Base-by-base conservation (phyloP, 2,329 filamentous ascomycete species). In the Aspergillus melleus region DNA sequence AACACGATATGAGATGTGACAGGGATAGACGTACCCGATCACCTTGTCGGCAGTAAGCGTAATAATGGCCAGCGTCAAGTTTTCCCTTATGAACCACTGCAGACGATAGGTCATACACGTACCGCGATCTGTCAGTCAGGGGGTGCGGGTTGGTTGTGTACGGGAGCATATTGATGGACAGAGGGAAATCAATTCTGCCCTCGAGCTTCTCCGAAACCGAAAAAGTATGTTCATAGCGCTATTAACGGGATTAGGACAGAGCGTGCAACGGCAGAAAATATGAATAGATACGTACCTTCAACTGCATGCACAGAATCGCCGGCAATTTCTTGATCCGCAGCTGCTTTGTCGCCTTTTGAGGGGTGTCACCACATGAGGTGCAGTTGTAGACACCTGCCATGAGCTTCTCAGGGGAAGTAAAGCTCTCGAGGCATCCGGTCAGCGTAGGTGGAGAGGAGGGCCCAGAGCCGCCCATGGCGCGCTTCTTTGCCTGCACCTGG, bases 21-120 rank as follows among this genome's bases (percentile, higher is more conserved):
- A n/a, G 10, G 36, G 54, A 12, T 14, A 4, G 46, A 72, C 80
- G 63, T 74, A 86, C 85, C 80, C 90, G 86, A 57, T 91, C 89
- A 4, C 88, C 90, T 60, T 94, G 89, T 51, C 91, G 83, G 61
- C 90, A 92, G 74, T 96, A 97, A n/a, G 89, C 91, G 58, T 93
- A 88, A 71, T 96, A 97, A 72, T 97, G 92, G 16, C 93, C 94
- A 1, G 91, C 92, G 69, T 97, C 92, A 59, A 97, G 90, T 75
- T 94, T 92, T 54, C 94, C 94, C 61, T 96, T 91, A 71, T 98
- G 94, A 44, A 96, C 93, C 22, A 98, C 90, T 2, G 96, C 93
- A 63, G 90, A 92, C 19, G 93, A 84, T 1, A 98, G 84, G 66
- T 96, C 92, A 74, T 97, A 98, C 5, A 89, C 86, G 70, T 90